A percentile compares a stretch with the other conserved stretches of the same genome.
Conservation (phyloP, 2,329 filamentous ascomycete species). For the Albifimbria verrucaria region DNA sequence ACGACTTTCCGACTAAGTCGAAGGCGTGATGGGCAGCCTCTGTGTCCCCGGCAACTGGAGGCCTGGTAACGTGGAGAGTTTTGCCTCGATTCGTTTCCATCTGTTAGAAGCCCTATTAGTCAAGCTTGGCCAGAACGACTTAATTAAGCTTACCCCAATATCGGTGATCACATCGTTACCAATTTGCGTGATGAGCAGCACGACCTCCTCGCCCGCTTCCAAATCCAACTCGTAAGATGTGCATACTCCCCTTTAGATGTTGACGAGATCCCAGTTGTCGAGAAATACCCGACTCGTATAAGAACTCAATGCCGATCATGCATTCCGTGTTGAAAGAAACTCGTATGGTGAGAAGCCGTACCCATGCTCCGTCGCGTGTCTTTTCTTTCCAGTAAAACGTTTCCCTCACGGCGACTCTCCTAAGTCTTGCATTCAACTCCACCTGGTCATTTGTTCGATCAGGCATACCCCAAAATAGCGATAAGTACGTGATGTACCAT, state of each 20-base stretch:
- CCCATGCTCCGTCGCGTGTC: background rate
- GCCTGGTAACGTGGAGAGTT: no score
- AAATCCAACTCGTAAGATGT: background rate
- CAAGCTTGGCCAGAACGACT: background rate
- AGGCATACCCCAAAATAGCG: background rate
- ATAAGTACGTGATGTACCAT: background rate
- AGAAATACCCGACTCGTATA: background rate
- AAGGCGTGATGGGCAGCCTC: background rate
- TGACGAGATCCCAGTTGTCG: background rate
- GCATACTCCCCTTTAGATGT: no score
- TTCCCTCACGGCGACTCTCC: background rate
- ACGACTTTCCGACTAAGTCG: background rate
- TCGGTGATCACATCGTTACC: background rate
- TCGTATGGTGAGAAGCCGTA: background rate
- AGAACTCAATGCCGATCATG: background rate
- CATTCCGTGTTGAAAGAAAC: background rate
- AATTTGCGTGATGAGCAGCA: background rate
- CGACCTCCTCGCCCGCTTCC: background rate
- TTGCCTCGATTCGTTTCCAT: background rate
- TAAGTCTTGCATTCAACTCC: background rate
- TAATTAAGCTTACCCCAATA: background rate
- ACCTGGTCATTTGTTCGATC: background rate
- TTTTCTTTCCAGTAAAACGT: background rate
- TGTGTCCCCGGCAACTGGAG: background rate
- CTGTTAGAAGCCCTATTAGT: background rate